Percentiles rank a stretch among this genome's conserved stretches.
These are phyloP conservation scores for Brassica juncea DNA, from an alignment of 345 rosid species.

Conservation along the genomic window DNA sequence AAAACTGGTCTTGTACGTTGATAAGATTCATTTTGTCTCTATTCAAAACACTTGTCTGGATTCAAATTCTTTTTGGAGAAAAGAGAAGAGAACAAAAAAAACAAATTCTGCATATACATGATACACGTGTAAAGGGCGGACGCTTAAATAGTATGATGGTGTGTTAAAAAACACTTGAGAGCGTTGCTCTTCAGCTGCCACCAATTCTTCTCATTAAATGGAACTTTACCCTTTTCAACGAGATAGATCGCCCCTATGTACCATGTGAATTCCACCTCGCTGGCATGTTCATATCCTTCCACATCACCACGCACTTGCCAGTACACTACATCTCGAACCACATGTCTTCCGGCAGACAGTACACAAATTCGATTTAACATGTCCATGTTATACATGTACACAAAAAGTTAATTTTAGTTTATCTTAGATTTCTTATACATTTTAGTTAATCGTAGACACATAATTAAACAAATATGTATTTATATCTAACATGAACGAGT, in stretches of 20 bases:
- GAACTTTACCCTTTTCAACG: neutral
- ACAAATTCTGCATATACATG: neutral
- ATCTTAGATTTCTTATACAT: neutral
- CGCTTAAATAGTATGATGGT: slow-evolving; percentile 4
- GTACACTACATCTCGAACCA: neutral
- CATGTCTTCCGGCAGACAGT: slow-evolving; percentile 2
- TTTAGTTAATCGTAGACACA: neutral
- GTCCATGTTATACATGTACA: neutral
- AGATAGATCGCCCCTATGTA: neutral
- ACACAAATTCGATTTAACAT: neutral
- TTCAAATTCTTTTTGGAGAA: neutral
- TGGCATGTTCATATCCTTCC: slow-evolving; percentile 21
- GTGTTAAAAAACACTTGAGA: neutral
- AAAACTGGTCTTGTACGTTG: neutral
- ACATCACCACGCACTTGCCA: slow-evolving; percentile 2
- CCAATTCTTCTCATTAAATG: slow-evolving; percentile 11
- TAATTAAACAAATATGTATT: neutral
- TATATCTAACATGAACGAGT: neutral
- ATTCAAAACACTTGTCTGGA: neutral
- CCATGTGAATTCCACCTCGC: slow-evolving; percentile 14
- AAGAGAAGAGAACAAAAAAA: neutral
- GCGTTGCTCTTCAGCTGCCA: slow-evolving; percentile 26
- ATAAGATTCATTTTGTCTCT: neutral
- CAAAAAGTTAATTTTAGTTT: neutral
- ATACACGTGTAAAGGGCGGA: slow-evolving; percentile 16